A percentile compares a stretch with the other conserved stretches of the same genome.
These are phyloP conservation scores for Ehretia macrophylla DNA, from an alignment of 257 asterid genomes.

Conservation along the genomic window DNA sequence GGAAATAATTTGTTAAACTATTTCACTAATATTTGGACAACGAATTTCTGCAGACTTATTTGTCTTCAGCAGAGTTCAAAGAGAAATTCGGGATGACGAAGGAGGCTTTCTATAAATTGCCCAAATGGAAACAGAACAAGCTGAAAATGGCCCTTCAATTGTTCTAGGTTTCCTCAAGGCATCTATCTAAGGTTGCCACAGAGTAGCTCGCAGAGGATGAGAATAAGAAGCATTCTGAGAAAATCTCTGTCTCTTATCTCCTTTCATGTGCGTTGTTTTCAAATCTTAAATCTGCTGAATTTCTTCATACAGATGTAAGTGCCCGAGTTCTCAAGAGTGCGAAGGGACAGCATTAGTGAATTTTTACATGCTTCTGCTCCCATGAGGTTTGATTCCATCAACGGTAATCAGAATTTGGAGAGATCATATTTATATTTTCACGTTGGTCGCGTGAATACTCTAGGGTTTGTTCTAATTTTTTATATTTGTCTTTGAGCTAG, in stretches of 20 bases:
- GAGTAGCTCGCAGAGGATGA: conserved; percentile 26
- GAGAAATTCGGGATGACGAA: conserved; percentile 76
- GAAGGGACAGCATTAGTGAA: conserved; percentile 49
- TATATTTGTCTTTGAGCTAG: conserved; percentile 22
- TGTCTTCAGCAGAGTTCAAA: conserved; percentile 77
- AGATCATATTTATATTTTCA: conserved; percentile 16
- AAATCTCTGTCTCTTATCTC: conserved; percentile 14
- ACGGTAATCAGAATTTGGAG: conserved; percentile 20
- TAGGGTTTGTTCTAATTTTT: conserved; percentile 11
- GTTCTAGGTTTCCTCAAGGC: conserved; percentile 39
- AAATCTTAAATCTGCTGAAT: conserved; percentile 11
- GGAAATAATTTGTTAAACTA: neutral
- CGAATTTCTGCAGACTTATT: conserved; percentile 60
- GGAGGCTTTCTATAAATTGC: conserved; percentile 76
- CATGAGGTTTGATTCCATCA: conserved; percentile 25
- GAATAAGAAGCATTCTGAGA: conserved; percentile 24
- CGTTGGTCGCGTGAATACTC: conserved; percentile 29
- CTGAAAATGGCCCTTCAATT: conserved; percentile 85
- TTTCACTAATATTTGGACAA: neutral
- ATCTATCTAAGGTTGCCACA: conserved; percentile 21
- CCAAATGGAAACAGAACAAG: conserved; percentile 99
- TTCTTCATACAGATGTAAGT: conserved; percentile 22
- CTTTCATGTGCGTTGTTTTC: conserved; percentile 7
- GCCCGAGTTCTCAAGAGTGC: conserved; percentile 24
- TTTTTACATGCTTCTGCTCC: conserved; percentile 68